These are phyloP conservation scores for Aspergillus nidulans DNA, from an alignment of 495 filamentous ascomycete genomes.

Conservation along the genomic window DNA sequence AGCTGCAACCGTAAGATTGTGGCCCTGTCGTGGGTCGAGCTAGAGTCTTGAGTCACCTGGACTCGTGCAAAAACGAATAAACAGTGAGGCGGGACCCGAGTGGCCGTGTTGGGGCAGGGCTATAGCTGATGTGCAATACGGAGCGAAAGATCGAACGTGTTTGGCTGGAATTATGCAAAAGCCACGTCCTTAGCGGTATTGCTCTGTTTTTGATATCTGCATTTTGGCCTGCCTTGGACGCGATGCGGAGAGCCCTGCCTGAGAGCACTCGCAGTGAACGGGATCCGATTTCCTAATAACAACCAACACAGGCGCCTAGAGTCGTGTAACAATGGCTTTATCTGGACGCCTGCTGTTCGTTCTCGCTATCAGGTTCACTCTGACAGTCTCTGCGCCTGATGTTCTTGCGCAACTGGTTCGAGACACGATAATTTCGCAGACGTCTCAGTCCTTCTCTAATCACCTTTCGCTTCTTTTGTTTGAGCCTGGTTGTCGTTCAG, in stretches of 20 bases:
- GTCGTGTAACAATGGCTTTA: constrained; percentile 32
- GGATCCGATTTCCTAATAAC: constrained; percentile 34
- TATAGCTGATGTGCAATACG: constrained; percentile 34
- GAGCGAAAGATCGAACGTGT: constrained; percentile 33
- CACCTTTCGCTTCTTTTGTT: neutral
- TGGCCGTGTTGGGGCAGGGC: constrained; percentile 26
- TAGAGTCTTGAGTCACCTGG: constrained; percentile 44
- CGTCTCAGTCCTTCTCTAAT: constrained; percentile 11
- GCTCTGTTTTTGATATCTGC: constrained; percentile 45
- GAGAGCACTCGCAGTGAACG: constrained; percentile 39
- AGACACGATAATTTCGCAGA: constrained; percentile 10
- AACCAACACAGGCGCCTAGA: constrained; percentile 33
- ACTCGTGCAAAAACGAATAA: constrained; percentile 38
- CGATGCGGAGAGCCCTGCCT: constrained; percentile 45
- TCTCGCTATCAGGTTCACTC: constrained; percentile 5
- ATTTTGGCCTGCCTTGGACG: constrained; percentile 46
- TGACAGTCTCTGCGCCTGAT: constrained; percentile 12
- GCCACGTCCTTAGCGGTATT: constrained; percentile 46
- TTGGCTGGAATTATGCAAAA: constrained; percentile 36
- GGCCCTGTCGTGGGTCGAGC: constrained; percentile 33
- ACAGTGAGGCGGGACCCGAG: constrained; percentile 31
- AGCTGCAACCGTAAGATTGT: constrained; percentile 32
- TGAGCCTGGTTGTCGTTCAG: constrained; percentile 21
- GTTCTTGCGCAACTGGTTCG: constrained; percentile 14
- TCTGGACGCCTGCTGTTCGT: constrained; percentile 7